These are phyloP conservation scores for Xylaria sp. DNA, from an alignment of 2,329 filamentous ascomycete species.

Conservation along the genomic window DNA sequence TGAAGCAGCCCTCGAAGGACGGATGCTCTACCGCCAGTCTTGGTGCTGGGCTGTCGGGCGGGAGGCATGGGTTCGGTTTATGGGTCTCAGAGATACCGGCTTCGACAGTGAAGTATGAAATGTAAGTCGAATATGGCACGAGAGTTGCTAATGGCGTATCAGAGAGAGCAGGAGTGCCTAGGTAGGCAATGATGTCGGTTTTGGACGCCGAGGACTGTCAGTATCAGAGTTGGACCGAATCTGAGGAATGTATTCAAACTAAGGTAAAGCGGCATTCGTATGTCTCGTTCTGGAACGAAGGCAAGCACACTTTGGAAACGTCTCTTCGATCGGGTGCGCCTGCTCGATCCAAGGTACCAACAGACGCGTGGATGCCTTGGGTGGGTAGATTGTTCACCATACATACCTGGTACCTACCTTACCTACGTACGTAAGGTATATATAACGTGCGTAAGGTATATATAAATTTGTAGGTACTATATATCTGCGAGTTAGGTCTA, in stretches of 20 bases:
- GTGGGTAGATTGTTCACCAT: too few species aligned
- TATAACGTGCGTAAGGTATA: too few species aligned
- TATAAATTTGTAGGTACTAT: too few species aligned
- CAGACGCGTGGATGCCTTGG: too few species aligned
- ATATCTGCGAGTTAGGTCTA: not conserved
- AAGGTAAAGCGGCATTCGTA: not conserved
- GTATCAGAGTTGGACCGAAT: not conserved
- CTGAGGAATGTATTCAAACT: not conserved
- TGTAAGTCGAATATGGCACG: not conserved
- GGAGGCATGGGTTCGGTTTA: conserved; percentile 30
- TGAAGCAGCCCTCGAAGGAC: conserved; percentile 34
- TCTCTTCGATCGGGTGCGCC: not conserved
- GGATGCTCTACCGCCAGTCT: conserved; percentile 20
- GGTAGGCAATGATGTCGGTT: not conserved
- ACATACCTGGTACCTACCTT: too few species aligned
- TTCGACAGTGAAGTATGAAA: not conserved
- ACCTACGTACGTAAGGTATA: too few species aligned
- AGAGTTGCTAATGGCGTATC: not conserved
- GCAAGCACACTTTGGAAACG: not conserved
- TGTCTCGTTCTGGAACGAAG: not conserved
- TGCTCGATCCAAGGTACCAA: not conserved
- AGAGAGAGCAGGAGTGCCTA: too few species aligned
- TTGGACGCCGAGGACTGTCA: not conserved
- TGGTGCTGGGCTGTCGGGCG: conserved; percentile 21
- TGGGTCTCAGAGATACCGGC: not conserved